Conservation (phyloP, 345 rosid species). For the Leavenworthia alabamica region DNA sequence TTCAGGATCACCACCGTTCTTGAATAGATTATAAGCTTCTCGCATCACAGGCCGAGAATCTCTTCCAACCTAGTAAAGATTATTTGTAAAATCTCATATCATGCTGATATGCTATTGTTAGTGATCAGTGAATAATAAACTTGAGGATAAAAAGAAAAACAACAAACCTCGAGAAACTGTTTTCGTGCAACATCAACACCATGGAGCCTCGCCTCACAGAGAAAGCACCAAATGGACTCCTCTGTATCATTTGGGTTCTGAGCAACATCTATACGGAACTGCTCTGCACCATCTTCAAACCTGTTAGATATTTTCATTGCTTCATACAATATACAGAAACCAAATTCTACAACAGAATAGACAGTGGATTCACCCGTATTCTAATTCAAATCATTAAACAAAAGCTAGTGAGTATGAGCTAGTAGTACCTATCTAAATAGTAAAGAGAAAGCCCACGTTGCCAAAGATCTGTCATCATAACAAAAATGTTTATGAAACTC, state of each 20-base stretch:
- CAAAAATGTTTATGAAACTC: background rate
- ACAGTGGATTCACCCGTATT: background rate
- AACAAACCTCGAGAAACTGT: constrained; percentile 58
- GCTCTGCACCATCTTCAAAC: constrained; percentile 85
- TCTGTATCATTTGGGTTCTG: constrained; percentile 88
- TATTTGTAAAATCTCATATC: background rate
- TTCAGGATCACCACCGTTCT: constrained; percentile 81
- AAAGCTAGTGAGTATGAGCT: background rate
- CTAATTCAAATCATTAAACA: background rate
- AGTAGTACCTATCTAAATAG: constrained; percentile 57
- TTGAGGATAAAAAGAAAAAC: background rate
- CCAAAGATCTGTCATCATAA: constrained; percentile 46
- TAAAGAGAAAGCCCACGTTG: constrained; percentile 66
- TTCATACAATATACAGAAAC: background rate
- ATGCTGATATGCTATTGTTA: background rate
- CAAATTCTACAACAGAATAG: background rate
- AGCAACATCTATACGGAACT: constrained; percentile 86
- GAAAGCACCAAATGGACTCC: constrained; percentile 92
- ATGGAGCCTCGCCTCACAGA: constrained; percentile 65
- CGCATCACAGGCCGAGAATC: constrained; percentile 82
- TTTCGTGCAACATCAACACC: constrained; percentile 63
- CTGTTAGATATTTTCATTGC: constrained; percentile 32
- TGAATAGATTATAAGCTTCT: constrained; percentile 70
- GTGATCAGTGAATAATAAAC: background rate
- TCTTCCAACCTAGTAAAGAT: constrained; percentile 63